Evolutionary conservation across 257 asterid species (phyloP).

Genomic region (Lithospermum erythrorhizon): DNA sequence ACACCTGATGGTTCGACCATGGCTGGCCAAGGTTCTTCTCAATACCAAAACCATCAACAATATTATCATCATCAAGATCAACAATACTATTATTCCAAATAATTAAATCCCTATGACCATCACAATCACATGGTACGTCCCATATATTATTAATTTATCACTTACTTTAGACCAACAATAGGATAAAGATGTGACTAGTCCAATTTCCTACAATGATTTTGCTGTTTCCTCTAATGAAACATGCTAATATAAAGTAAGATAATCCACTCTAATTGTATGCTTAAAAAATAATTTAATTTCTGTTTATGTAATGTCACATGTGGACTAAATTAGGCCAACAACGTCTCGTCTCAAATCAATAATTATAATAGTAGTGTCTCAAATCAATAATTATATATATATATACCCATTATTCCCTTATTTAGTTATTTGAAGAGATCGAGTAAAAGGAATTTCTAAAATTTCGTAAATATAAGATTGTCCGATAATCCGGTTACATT

Average conservation of each 20-base stretch:
- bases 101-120: slow-evolving; percentile 14
- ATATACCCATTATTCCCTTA: too few species aligned
- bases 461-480: too few species aligned
- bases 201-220: slow-evolving; percentile 66
- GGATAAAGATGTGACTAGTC: slow-evolving; percentile 35
- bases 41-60: slow-evolving; percentile 7
- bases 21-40: slow-evolving; percentile 32
- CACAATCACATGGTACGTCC: slow-evolving; percentile 55
- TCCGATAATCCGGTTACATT: too few species aligned
- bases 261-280: not conserved
- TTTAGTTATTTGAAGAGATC: too few species aligned
- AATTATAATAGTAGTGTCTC: not conserved
- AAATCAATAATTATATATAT: too few species aligned
- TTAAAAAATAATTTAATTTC: not conserved
- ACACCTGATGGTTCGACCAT: slow-evolving; percentile 42
- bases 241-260: slow-evolving; percentile 7
- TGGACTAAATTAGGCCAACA: not conserved
- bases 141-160: slow-evolving; percentile 7
- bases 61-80: slow-evolving; percentile 22
- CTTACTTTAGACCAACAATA: slow-evolving; percentile 2
- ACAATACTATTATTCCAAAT: slow-evolving; percentile 4
- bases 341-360: not conserved
- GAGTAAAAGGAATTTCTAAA: too few species aligned
- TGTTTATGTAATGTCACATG: not conserved
- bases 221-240: slow-evolving; percentile 62